These are phyloP conservation scores for Cladophialophora exuberans DNA, from an alignment of 2,329 filamentous ascomycete species.

Conservation along the genomic window DNA sequence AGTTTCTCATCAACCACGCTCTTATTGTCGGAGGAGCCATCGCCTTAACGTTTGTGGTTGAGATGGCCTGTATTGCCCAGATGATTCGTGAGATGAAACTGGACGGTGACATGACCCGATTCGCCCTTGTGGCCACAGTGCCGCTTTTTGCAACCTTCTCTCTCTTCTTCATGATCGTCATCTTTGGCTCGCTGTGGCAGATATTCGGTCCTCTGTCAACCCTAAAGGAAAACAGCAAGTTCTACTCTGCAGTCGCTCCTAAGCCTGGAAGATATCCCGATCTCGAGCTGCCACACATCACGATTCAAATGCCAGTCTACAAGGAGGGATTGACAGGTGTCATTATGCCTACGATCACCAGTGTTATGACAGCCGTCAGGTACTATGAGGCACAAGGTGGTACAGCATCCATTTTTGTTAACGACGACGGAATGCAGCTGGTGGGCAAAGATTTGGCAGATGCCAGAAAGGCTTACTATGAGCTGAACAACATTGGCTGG, in stretches of 20 bases:
- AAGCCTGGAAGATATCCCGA: slow-evolving; percentile 9
- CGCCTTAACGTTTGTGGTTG: slow-evolving; percentile 43
- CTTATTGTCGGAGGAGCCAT: slow-evolving; percentile 44
- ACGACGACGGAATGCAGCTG: too few species aligned
- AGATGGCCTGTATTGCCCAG: slow-evolving; percentile 44
- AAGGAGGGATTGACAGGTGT: too few species aligned
- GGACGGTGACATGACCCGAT: slow-evolving; percentile 40
- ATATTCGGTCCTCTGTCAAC: slow-evolving; percentile 52
- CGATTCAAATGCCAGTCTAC: too few species aligned
- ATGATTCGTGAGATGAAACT: slow-evolving; percentile 42
- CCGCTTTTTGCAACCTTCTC: slow-evolving; percentile 44
- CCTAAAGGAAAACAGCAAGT: slow-evolving; percentile 39
- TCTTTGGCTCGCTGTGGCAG: slow-evolving; percentile 54
- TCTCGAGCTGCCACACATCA: too few species aligned
- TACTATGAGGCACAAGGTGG: too few species aligned
- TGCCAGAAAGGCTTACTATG: too few species aligned
- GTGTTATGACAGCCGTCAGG: too few species aligned
- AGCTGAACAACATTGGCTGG: too few species aligned
- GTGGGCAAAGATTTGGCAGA: too few species aligned
- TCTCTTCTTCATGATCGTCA: slow-evolving; percentile 56
- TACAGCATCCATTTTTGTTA: too few species aligned
- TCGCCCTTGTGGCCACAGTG: slow-evolving; percentile 37
- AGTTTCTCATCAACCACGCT: slow-evolving; percentile 36
- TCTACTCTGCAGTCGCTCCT: slow-evolving; percentile 43
- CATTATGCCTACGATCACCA: too few species aligned